Evolutionary conservation across 192 early-diverging fungal genomes (phyloP), one percentile per base, ranked within the genome.

Genomic region (Allomyces macrogynus): DNA sequence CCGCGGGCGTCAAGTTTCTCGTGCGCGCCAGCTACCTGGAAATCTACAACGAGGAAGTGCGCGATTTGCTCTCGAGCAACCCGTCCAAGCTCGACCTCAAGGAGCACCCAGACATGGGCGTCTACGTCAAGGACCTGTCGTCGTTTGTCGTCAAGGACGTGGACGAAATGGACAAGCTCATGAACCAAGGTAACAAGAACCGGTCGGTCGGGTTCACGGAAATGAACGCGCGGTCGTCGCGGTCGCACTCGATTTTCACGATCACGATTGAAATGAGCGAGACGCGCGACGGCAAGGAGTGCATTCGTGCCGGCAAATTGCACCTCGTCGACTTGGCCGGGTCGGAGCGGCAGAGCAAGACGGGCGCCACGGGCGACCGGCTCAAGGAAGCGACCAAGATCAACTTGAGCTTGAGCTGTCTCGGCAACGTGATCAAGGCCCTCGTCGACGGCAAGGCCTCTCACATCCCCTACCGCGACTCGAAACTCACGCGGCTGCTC

Each of bases 321-420:
- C 82, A 78, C 64, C 80, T 90, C 43, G 87, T 90, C 44, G 88
- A 90, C 72, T 70, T 90, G 42, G 83, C 83, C 24, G 83, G 83
- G 5, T 74, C 71, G 3, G 83, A 84, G 66, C 64, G 83, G 49
- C 83, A 84, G 67, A 67, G 67, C 65, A 84, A 84, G 64, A 84
- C 83, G 11, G 81, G 80, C 9, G 83, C 83, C 10, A 80, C 78
- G 0, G 69, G 66, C 44, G 61, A 67, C 49, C 61, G 63, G 27
- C 25, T 63, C 16, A 84, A 84, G 68, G 83, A 84, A 63, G 83
- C 83, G 9, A 84, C 81, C 20, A 84, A 84, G 65, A 84, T 84
- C 71, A 84, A 84, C 66, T 66, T 84, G 60, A 80, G 77, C 14
- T 70, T 84, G 22, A 81, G 79, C 2, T 81, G 79, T 2, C 67